Evolutionary conservation across 2,329 filamentous ascomycete genomes (phyloP).

Genomic region (Diaporthe citriasiana): DNA sequence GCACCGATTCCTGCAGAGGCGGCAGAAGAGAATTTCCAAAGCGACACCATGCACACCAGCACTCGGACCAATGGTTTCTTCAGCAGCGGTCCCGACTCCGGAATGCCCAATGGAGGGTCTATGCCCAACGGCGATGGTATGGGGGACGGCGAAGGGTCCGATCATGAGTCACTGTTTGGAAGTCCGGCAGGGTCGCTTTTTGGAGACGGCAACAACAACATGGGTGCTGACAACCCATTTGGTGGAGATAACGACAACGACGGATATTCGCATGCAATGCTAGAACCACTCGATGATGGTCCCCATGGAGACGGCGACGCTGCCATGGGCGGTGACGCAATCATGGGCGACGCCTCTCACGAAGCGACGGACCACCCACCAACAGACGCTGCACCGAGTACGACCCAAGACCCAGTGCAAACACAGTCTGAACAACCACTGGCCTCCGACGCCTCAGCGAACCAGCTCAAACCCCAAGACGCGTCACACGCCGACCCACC

Average conservation of each 20-base stretch:
- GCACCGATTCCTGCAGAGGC: conserved; percentile 82
- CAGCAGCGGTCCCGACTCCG: conserved; percentile 52
- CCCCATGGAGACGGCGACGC: conserved; percentile 57
- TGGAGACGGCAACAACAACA: conserved; percentile 73
- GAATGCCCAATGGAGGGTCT: conserved; percentile 48
- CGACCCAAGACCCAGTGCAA: conserved; percentile 28
- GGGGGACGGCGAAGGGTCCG: conserved; percentile 74
- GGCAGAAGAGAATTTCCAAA: conserved; percentile 67
- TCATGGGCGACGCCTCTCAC: conserved; percentile 50
- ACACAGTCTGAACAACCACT: neutral
- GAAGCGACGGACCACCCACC: neutral
- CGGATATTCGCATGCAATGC: conserved; percentile 70
- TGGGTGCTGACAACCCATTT: conserved; percentile 67
- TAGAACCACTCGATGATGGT: conserved; percentile 55
- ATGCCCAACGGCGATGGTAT: conserved; percentile 57
- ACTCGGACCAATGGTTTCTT: conserved; percentile 73
- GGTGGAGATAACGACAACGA: conserved; percentile 88
- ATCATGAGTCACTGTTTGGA: conserved; percentile 86
- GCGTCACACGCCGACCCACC: conserved; percentile 35
- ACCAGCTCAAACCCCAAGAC: conserved; percentile 35
- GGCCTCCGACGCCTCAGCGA: conserved; percentile 18
- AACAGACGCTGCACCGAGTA: conserved; percentile 40
- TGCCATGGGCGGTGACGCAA: conserved; percentile 53
- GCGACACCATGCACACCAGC: conserved; percentile 83
- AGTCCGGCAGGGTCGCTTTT: conserved; percentile 88